phyloP scores from a whole-genome alignment of 2,329 filamentous ascomycete species.

The Trichoderma harzianum region DNA sequence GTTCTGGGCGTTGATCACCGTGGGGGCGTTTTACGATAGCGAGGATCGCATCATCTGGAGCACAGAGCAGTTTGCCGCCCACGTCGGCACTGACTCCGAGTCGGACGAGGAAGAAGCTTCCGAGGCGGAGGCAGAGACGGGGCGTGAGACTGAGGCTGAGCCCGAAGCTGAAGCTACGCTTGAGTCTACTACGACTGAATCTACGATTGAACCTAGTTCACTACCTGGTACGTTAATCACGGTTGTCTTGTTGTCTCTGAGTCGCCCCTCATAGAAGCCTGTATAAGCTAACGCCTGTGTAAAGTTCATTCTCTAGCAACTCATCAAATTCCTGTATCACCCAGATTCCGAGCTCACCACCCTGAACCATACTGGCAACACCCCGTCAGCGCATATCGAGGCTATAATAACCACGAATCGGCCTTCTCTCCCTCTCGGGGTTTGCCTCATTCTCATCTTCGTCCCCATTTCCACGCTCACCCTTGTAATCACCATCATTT shows the following conservation, averaged over 20 bases:
- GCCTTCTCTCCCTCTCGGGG: neutral
- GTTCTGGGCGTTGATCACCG: conserved; percentile 46
- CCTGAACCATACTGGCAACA: neutral
- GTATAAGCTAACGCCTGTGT: neutral
- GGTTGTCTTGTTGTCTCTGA: neutral
- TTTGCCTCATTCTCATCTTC: neutral
- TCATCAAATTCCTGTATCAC: neutral
- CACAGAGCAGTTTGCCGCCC: conserved; percentile 41
- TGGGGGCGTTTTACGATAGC: conserved; percentile 46
- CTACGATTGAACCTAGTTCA: conserved; percentile 1
- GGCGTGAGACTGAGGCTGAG: conserved; percentile 18
- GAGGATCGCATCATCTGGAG: conserved; percentile 44
- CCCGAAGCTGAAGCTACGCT: neutral
- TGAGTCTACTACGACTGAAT: neutral
- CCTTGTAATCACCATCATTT: too few relatives aligned
- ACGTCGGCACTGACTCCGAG: conserved; percentile 27
- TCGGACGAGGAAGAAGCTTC: conserved; percentile 25
- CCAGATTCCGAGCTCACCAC: neutral
- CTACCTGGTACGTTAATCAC: conserved; percentile 3
- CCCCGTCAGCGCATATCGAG: neutral
- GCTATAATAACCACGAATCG: neutral
- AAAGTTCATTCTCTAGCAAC: neutral
- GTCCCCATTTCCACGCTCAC: neutral
- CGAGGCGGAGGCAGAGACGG: conserved; percentile 10
- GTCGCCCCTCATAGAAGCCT: neutral